Evolutionary conservation across 1,284 basidiomycete genomes (phyloP), one percentile per base, ranked within the genome.

Genomic region (Puccinia hordei): DNA sequence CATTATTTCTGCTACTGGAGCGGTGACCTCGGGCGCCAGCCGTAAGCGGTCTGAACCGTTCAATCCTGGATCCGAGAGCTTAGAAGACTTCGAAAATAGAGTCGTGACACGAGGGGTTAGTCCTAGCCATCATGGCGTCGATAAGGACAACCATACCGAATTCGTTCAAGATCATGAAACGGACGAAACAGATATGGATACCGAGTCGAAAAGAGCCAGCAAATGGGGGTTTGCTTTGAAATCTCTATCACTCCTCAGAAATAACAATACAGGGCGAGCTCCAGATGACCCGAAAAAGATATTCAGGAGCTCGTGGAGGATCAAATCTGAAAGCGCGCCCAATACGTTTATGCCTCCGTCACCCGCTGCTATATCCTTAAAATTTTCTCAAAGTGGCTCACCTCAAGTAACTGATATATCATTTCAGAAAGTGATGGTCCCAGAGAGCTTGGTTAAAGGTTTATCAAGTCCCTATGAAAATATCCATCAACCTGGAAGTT

Each of bases 201-300:
- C n/a, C 41, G 55, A 44, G 17, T 33, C 8, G 35, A 73, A 73
- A 59, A 55, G 51, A 35, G 71, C 51, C 22, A 59, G 53, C 24
- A 55, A 38, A 41, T 73, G 71, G 71, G 53, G 71, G 33, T 73
- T 73, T 59, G n/a, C 17, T 44, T 44, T 59, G 51, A 73, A 73
- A n/a, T 59, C 71, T 41, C 38, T 73, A 59, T 73, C 71, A 6
- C 53, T 73, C 24, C 30, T n/a, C 22, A 73, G 61, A 61, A 46
- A 27, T 24, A 66, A 4, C 38, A 53, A 49, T 24, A 12, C 35
- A 27, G n/a, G 24, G 33, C 38, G 53, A 61, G 24, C 33, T 35
- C 24, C 19, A 59, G 38, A 61, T 22, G 17, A 63, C 12, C 59
- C 66, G 6, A 72, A 44, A 72, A 61, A 33, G 24, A 17, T 13